Conservation (phyloP, 1,139 yeast genomes). For the Candida dubliniensis region DNA sequence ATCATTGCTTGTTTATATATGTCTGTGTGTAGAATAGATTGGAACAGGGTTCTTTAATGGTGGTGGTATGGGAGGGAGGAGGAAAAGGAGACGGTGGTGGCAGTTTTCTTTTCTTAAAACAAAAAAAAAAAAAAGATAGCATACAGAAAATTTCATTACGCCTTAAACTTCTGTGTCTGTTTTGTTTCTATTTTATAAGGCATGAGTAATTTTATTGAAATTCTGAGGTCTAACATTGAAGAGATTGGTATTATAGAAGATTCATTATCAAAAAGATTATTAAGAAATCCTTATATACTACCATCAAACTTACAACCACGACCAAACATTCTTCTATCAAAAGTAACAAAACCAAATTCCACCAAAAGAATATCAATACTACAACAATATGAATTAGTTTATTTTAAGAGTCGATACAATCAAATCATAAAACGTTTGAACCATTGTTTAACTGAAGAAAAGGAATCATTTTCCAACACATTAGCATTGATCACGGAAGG, state of each 20-base stretch:
- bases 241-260: constrained; percentile 38
- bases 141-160: too few relatives aligned
- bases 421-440: constrained; percentile 10
- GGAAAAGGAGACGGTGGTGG: too few relatives aligned
- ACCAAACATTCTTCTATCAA: constrained; percentile 12
- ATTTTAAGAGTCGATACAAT: constrained; percentile 51
- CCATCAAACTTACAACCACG: constrained; percentile 11
- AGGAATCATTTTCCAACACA: constrained; percentile 19
- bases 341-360: constrained; percentile 8
- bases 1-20: neutral
- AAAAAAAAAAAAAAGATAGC: too few relatives aligned
- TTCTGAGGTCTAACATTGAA: constrained; percentile 37
- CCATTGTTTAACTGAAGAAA: constrained; percentile 16
- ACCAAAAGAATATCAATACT: constrained; percentile 43
- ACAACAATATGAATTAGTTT: constrained; percentile 70
- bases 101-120: too few relatives aligned
- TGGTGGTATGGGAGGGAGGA: too few relatives aligned
- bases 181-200: neutral
- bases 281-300: constrained; percentile 29
- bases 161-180: neutral
- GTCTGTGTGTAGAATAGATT: too few relatives aligned
- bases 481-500: constrained; percentile 28
- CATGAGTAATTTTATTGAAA: constrained; percentile 37
- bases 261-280: constrained; percentile 31
- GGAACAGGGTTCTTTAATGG: too few relatives aligned